These are phyloP conservation scores for Sordariomycetes sp. DNA, from an alignment of 2,329 filamentous ascomycete species.

Conservation along the genomic window DNA sequence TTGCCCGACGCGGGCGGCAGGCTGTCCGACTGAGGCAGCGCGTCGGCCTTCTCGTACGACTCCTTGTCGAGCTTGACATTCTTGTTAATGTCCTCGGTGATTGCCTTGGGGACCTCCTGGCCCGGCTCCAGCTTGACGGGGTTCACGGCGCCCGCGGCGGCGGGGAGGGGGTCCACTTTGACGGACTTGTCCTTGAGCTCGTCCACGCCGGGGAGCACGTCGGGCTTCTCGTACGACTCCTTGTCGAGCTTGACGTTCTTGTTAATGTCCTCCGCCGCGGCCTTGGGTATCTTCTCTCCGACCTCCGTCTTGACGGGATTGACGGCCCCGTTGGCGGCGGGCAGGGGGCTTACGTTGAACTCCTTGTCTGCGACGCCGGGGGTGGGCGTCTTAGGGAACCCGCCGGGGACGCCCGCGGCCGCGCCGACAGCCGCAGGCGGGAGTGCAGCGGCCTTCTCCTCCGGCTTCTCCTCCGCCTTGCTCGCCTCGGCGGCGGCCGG, in stretches of 20 bases:
- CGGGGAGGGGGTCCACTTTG: slow-evolving; percentile 47
- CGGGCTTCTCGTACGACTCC: slow-evolving; percentile 75
- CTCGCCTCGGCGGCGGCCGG: not conserved
- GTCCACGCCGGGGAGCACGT: slow-evolving; percentile 29
- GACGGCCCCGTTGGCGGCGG: slow-evolving; percentile 47
- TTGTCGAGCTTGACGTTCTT: slow-evolving; percentile 65
- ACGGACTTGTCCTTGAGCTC: slow-evolving; percentile 27
- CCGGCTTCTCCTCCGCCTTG: not conserved
- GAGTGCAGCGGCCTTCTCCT: not conserved
- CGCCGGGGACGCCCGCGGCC: slow-evolving; percentile 25
- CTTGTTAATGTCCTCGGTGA: slow-evolving; percentile 52
- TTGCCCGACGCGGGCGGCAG: slow-evolving; percentile 44
- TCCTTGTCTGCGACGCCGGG: slow-evolving; percentile 31
- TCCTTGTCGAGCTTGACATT: slow-evolving; percentile 70
- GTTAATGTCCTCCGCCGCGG: slow-evolving; percentile 54
- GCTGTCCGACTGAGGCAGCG: slow-evolving; percentile 33
- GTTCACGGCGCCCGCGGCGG: slow-evolving; percentile 54
- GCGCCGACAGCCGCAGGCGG: not conserved
- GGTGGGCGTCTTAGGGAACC: slow-evolving; percentile 54
- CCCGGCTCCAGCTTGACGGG: slow-evolving; percentile 69
- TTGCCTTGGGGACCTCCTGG: slow-evolving; percentile 64
- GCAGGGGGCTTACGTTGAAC: slow-evolving; percentile 49
- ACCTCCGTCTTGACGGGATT: slow-evolving; percentile 73
- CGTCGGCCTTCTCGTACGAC: slow-evolving; percentile 73
- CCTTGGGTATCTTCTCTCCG: slow-evolving; percentile 61